A percentile compares a stretch with the other conserved stretches of the same genome.
Evolutionary conservation across 2,329 filamentous ascomycete genomes (phyloP).

Genomic region (Knufia petricola): DNA sequence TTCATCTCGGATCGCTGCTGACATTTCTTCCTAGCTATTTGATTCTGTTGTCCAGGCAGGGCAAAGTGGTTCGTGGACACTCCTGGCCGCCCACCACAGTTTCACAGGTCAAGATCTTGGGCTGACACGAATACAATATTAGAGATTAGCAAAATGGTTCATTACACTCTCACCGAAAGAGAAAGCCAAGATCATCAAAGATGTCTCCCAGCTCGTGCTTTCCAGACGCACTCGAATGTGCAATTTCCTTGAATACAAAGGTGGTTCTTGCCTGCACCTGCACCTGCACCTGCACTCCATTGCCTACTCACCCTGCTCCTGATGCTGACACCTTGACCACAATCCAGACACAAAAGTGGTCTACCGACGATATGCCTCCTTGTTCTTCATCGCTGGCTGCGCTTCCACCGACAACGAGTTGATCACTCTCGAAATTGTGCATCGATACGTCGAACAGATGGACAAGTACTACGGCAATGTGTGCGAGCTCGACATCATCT

Average conservation of each 20-base stretch:
- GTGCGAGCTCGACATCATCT: slow-evolving; percentile 98
- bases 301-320: background rate
- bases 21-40: slow-evolving; percentile 59
- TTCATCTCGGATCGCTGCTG: slow-evolving; percentile 12
- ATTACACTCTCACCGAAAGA: slow-evolving; percentile 94
- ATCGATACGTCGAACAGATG: slow-evolving; percentile 99
- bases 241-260: slow-evolving; percentile 99
- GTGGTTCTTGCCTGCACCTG: slow-evolving; percentile 36
- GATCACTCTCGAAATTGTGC: slow-evolving; percentile 96
- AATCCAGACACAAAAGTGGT: slow-evolving; percentile 87
- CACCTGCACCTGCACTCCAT: too few relatives aligned
- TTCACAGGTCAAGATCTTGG: slow-evolving; percentile 14
- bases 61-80: slow-evolving; percentile 81
- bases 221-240: slow-evolving; percentile 97
- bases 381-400: slow-evolving; percentile 98
- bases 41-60: slow-evolving; percentile 93
- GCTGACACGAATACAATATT: slow-evolving; percentile 28
- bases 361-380: slow-evolving; percentile 94
- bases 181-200: slow-evolving; percentile 99
- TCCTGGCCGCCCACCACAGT: slow-evolving; percentile 31
- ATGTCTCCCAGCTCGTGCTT: slow-evolving; percentile 94
- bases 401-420: slow-evolving; percentile 96
- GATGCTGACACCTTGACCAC: slow-evolving; percentile 13
- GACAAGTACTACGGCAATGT: slow-evolving; percentile 99
- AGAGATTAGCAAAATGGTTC: slow-evolving; percentile 99